Evolutionary conservation across 176 grass and related monocot species (phyloP).

Genomic region (Triticum dicoccoides): DNA sequence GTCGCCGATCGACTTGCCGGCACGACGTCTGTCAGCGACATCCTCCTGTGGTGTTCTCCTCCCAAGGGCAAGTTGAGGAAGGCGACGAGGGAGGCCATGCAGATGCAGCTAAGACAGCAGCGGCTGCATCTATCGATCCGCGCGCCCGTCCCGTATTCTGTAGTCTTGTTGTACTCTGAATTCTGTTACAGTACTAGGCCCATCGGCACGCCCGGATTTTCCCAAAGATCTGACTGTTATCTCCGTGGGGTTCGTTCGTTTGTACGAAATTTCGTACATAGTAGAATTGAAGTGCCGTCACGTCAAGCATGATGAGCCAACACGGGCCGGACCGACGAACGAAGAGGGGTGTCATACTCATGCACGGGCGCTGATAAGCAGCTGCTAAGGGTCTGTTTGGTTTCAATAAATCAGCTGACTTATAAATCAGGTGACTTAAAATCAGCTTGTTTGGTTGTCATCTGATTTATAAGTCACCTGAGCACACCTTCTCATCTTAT

Average conservation of each 20-base stretch:
- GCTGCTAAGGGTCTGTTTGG: no score
- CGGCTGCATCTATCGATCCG: neutral
- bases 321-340: neutral
- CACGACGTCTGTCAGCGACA: no score
- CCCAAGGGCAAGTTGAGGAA: no score
- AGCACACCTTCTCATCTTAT: no score
- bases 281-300: neutral
- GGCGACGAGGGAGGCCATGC: neutral
- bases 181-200: neutral
- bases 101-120: neutral
- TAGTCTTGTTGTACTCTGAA: neutral
- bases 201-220: no score
- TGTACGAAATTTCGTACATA: neutral
- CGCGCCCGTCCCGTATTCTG: neutral
- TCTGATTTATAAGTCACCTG: no score
- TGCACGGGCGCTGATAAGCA: neutral
- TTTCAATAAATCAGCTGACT: no score
- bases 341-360: neutral
- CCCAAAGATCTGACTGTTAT: neutral
- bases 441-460: no score
- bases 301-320: neutral
- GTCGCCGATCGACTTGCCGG: no score
- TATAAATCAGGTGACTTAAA: no score
- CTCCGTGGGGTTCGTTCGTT: neutral
- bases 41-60: no score